phyloP scores from a whole-genome alignment of 345 rosid species.

The Syzygium oleosum region DNA sequence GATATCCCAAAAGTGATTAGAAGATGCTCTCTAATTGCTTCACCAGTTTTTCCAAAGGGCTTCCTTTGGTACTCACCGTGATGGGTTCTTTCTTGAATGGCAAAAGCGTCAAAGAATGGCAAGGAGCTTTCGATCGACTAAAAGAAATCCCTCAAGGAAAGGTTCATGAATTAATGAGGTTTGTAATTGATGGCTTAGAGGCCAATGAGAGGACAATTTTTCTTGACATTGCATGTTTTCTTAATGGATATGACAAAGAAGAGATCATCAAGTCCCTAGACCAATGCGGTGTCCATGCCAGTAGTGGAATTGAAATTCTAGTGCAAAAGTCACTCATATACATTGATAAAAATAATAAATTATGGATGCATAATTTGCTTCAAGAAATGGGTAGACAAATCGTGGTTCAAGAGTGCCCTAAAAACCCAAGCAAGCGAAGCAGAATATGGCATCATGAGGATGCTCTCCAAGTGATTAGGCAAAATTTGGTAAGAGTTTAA shows the following conservation, averaged over 20 bases:
- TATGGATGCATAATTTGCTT: neutral
- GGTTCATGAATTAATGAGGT: neutral
- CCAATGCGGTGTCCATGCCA: neutral
- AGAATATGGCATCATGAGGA: neutral
- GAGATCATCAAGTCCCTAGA: neutral
- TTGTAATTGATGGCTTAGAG: neutral
- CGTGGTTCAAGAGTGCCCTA: neutral
- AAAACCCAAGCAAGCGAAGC: neutral
- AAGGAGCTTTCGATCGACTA: neutral
- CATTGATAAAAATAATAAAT: neutral
- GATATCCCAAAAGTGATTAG: no score
- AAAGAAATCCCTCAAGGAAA: neutral
- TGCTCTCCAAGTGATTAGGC: neutral
- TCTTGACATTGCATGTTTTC: neutral
- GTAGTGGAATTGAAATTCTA: neutral
- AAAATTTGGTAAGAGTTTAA: neutral
- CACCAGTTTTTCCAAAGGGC: no score
- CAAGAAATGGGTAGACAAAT: neutral
- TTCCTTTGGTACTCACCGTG: no score
- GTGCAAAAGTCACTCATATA: neutral
- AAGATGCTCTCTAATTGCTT: no score
- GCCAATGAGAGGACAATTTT: neutral
- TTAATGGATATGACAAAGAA: neutral
- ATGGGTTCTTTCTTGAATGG: no score
- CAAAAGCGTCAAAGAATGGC: neutral